Evolutionary conservation across 2,329 filamentous ascomycete genomes (phyloP), one percentile per base, ranked within the genome.

Genomic region (Rhynchosporium agropyri): DNA sequence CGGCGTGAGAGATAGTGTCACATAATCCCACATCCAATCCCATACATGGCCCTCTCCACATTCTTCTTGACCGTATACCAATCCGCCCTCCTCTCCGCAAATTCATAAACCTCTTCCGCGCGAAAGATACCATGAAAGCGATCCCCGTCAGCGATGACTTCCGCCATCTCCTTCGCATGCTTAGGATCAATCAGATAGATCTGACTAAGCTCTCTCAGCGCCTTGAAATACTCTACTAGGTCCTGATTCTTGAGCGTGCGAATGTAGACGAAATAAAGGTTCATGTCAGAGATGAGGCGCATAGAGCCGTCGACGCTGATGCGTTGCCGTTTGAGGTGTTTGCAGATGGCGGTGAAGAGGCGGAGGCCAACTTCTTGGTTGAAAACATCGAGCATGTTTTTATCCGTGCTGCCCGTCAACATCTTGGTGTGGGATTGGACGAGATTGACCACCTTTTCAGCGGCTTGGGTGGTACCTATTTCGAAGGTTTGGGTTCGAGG

Each of bases 381-480:
- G 82, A 99, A 99, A 13, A 99, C 95, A 74, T 99, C 95, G 31
- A 99, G 87, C 83, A 97, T 96, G 66, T 91, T 94, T 80, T 99
- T 99, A 75, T 99, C 95, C 1, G 94, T 98, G 74, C 91, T 96
- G 65, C 95, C 95, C 3, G 91, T 86, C 12, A 99, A 83, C 92
- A 99, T 97, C 73, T 84, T 87, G 1, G 93, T 98, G 76, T 99
- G 95, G 15, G 89, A 89, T 28, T 88, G 89, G 13, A 98, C 90
- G 46, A 98, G 86, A 48, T 92, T 88, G 31, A 97, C 90, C 56
- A 99, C 88, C 58, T 89, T 88, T 67, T 80, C 83, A 4, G 95
- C 93, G 15, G 94, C 94, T 49, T 83, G 78, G 48, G 90, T 97
- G 0, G 94, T 89, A 0, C 92, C 91, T 59, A 89, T 83, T 70